A percentile compares a stretch with the other conserved stretches of the same genome.
Evolutionary conservation across 768 basidiomycete species (phyloP).

Genomic region (Leccinellum albellum): DNA sequence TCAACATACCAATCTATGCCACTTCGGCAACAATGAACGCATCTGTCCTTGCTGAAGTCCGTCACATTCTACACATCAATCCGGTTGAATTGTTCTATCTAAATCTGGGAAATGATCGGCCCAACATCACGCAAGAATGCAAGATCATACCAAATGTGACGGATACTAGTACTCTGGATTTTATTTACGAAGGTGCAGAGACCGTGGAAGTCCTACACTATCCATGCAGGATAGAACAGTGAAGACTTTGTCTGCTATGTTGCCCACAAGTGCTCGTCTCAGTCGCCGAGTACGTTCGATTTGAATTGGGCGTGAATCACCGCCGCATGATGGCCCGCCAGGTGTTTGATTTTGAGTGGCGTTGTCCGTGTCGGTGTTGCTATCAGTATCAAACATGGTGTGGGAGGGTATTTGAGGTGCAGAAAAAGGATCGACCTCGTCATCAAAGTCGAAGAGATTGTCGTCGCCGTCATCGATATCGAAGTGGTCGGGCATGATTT

Average conservation of each 20-base stretch:
- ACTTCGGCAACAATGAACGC: too few relatives aligned
- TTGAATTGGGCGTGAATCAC: background rate
- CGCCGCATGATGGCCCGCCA: background rate
- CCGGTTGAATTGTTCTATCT: too few relatives aligned
- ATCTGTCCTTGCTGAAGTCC: too few relatives aligned
- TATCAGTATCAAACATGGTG: background rate
- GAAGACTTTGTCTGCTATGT: background rate
- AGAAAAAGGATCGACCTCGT: background rate
- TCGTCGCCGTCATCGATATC: background rate
- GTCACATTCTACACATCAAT: too few relatives aligned
- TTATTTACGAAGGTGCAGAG: too few relatives aligned
- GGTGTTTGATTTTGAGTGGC: background rate
- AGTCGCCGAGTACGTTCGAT: background rate
- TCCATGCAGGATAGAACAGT: background rate
- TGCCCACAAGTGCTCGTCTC: background rate
- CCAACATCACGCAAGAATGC: too few relatives aligned
- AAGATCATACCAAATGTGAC: too few relatives aligned
- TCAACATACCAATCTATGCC: too few relatives aligned
- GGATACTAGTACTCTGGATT: too few relatives aligned
- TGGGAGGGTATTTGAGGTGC: background rate
- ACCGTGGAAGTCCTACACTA: background rate
- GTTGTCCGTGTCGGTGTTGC: background rate
- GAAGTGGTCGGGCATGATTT: background rate
- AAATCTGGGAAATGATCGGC: too few relatives aligned
- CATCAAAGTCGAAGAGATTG: background rate